phyloP scores from a whole-genome alignment of 2,329 filamentous ascomycete species.

The Pseudocercospora macadamiae region DNA sequence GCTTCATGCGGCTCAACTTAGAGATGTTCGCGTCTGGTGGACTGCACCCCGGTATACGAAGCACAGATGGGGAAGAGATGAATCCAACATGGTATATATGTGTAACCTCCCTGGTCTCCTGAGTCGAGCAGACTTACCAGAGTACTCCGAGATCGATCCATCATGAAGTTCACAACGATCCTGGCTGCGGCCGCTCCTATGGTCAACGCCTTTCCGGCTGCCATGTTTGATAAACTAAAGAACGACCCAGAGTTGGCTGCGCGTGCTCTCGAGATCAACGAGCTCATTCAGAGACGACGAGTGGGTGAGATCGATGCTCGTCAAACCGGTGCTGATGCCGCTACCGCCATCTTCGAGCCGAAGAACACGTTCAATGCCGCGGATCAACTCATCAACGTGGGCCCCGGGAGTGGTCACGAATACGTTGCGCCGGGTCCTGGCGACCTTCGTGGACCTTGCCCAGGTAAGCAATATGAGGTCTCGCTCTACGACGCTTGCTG shows the following conservation, averaged over 20 bases:
- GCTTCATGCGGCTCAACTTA: background rate
- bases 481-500: conserved; percentile 23
- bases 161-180: conserved; percentile 18
- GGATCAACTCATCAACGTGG: conserved; percentile 32
- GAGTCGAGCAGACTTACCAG: background rate
- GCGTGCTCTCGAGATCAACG: conserved; percentile 7
- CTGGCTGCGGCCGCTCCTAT: conserved; percentile 10
- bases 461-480: background rate
- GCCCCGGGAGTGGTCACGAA: conserved; percentile 29
- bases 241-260: conserved; percentile 8
- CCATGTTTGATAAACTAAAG: conserved; percentile 7
- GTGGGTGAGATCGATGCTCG: conserved; percentile 22
- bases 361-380: conserved; percentile 34
- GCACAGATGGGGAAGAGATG: background rate
- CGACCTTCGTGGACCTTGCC: conserved; percentile 32
- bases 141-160: conserved; percentile 6
- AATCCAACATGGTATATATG: background rate
- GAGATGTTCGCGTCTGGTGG: background rate
- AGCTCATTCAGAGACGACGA: conserved; percentile 19
- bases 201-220: conserved; percentile 18
- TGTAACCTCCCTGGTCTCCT: background rate
- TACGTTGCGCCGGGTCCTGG: conserved; percentile 32
- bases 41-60: background rate
- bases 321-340: conserved; percentile 26
- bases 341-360: conserved; percentile 29